phyloP scores from a whole-genome alignment of 192 early-diverging fungal species.

The Backusella westeae region DNA sequence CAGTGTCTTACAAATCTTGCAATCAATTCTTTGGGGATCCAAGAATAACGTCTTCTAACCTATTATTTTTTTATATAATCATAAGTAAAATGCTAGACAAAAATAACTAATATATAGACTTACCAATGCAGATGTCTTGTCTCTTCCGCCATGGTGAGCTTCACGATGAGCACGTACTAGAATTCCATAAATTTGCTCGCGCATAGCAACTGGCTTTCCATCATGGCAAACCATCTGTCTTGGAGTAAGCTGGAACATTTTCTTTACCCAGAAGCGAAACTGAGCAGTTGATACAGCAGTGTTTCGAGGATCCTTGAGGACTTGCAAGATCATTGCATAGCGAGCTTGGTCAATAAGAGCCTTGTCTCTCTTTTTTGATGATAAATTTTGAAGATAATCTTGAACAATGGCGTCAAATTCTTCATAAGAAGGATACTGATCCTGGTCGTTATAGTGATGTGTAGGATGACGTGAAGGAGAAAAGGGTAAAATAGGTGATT shows the following conservation, averaged over 20 bases:
- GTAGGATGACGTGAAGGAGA: slow-evolving; percentile 14
- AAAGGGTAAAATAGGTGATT: background rate
- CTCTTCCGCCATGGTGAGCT: slow-evolving; percentile 49
- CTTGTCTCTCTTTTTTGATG: slow-evolving; percentile 52
- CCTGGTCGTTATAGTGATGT: slow-evolving; percentile 22
- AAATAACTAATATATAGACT: background rate
- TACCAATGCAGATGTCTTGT: slow-evolving; percentile 53
- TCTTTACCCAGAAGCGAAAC: slow-evolving; percentile 54
- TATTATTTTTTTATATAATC: slow-evolving; percentile 1
- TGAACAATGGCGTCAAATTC: slow-evolving; percentile 45
- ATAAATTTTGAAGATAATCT: slow-evolving; percentile 47
- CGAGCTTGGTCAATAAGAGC: slow-evolving; percentile 43
- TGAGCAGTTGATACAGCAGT: slow-evolving; percentile 51
- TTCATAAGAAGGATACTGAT: slow-evolving; percentile 44
- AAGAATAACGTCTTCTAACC: slow-evolving; percentile 45
- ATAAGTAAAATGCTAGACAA: background rate
- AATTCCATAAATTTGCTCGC: slow-evolving; percentile 48
- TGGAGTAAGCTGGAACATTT: slow-evolving; percentile 44
- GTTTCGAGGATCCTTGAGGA: slow-evolving; percentile 45
- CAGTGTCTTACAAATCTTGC: slow-evolving; percentile 48
- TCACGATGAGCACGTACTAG: slow-evolving; percentile 47
- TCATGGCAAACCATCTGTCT: slow-evolving; percentile 46
- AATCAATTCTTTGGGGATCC: slow-evolving; percentile 49
- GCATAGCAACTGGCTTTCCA: slow-evolving; percentile 47
- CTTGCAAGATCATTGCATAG: slow-evolving; percentile 50